These are phyloP conservation scores for Triticum monococcum DNA, from an alignment of 176 grass and related monocot species.

Conservation along the genomic window DNA sequence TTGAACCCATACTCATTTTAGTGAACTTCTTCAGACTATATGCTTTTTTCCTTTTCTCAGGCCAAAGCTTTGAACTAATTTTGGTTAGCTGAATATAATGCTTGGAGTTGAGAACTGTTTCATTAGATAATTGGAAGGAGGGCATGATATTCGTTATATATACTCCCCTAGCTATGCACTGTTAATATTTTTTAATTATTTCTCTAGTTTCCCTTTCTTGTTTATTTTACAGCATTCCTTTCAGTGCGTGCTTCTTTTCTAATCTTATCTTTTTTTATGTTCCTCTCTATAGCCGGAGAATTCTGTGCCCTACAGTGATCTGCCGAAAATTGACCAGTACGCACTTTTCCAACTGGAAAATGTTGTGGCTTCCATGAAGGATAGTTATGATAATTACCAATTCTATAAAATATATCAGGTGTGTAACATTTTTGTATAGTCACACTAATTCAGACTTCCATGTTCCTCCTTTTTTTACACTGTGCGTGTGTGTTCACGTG, in stretches of 20 bases:
- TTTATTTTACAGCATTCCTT: slow-evolving; percentile 1
- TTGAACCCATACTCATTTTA: neutral
- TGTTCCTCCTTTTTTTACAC: neutral
- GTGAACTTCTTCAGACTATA: neutral
- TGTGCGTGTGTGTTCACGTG: neutral
- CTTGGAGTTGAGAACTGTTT: slow-evolving; percentile 7
- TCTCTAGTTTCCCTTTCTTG: slow-evolving; percentile 3
- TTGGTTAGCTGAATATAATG: slow-evolving; percentile 14
- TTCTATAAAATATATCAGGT: slow-evolving; percentile 99
- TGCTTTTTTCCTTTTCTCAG: neutral
- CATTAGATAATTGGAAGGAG: neutral
- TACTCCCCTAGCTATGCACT: neutral
- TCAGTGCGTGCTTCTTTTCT: slow-evolving; percentile 14
- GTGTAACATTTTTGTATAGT: slow-evolving; percentile 15
- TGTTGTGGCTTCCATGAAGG: slow-evolving; percentile 76
- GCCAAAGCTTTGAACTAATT: neutral
- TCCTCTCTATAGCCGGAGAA: slow-evolving; percentile 51
- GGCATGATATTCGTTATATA: slow-evolving; percentile 1
- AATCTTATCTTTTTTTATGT: slow-evolving; percentile 21
- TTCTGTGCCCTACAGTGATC: slow-evolving; percentile 63
- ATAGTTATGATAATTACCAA: slow-evolving; percentile 81
- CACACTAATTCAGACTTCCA: neutral
- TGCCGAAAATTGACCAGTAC: slow-evolving; percentile 93
- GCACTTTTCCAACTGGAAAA: slow-evolving; percentile 93
- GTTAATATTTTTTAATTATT: slow-evolving; percentile 18